A percentile compares a stretch with the other conserved stretches of the same genome.
phyloP scores from a whole-genome alignment of 306 rosid species.

The Chamaecrista fasciculata region DNA sequence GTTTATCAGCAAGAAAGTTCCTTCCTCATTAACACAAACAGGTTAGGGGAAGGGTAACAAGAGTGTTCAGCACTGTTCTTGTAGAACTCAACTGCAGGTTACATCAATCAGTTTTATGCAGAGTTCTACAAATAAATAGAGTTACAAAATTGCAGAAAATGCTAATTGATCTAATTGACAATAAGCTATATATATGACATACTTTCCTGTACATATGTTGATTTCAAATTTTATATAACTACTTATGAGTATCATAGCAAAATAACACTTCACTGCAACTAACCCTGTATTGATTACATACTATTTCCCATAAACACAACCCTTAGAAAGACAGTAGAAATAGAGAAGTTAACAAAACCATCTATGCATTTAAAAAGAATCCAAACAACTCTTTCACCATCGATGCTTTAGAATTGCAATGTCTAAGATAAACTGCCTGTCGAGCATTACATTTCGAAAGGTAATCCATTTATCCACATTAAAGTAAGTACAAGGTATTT shows the following conservation, averaged over 20 bases:
- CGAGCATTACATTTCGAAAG: slow-evolving; percentile 21
- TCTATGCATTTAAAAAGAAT: not conserved
- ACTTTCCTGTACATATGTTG: not conserved
- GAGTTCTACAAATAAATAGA: not conserved
- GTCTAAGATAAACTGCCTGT: not conserved
- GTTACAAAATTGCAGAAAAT: slow-evolving; percentile 10
- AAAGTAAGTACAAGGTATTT: not conserved
- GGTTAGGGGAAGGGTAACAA: not conserved
- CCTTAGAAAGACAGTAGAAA: not conserved
- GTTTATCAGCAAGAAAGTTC: slow-evolving; percentile 3
- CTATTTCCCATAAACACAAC: not conserved
- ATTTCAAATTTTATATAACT: not conserved
- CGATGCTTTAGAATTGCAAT: not conserved
- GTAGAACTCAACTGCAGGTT: not conserved
- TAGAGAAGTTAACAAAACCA: not conserved
- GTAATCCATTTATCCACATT: slow-evolving; percentile 27
- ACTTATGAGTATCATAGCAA: not conserved
- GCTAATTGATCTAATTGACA: not conserved
- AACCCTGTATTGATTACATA: not conserved
- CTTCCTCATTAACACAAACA: not conserved
- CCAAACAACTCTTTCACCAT: not conserved
- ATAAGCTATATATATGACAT: not conserved
- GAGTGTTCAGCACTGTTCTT: not conserved
- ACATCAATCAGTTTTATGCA: not conserved
- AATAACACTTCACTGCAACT: not conserved